A percentile compares a stretch with the other conserved stretches of the same genome.
These are phyloP conservation scores for Ustilago curta DNA, from an alignment of 1,284 basidiomycete genomes.

Conservation along the genomic window DNA sequence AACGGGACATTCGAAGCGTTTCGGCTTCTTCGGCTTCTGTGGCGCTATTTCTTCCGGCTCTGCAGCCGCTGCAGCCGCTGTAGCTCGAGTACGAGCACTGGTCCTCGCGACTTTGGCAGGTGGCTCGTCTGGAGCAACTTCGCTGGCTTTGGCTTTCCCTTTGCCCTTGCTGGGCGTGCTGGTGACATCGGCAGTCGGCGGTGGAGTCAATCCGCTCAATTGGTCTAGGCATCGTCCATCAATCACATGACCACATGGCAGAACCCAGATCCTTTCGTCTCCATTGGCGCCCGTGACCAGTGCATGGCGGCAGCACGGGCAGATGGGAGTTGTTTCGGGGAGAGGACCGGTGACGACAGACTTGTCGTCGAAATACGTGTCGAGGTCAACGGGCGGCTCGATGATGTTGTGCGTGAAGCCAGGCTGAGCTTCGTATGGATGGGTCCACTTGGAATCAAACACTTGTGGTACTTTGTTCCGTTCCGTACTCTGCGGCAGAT, in stretches of 20 bases:
- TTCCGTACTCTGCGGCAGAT: constrained; percentile 19
- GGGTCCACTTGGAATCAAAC: constrained; percentile 54
- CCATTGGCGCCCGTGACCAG: constrained; percentile 54
- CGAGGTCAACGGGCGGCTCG: constrained; percentile 65
- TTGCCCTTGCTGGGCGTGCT: constrained; percentile 17
- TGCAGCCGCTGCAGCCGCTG: not conserved
- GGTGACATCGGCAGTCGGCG: not conserved
- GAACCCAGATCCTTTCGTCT: constrained; percentile 56
- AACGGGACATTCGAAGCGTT: constrained; percentile 59
- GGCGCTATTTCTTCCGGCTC: constrained; percentile 10
- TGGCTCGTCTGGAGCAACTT: constrained; percentile 21
- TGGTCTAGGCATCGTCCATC: constrained; percentile 59
- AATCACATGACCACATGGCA: constrained; percentile 65
- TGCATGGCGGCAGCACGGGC: constrained; percentile 55
- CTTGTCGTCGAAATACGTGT: constrained; percentile 57
- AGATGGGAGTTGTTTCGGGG: constrained; percentile 63
- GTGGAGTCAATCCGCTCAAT: constrained; percentile 37
- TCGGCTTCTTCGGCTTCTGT: constrained; percentile 37
- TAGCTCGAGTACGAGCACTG: constrained; percentile 16
- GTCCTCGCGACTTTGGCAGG: constrained; percentile 21
- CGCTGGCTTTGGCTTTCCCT: constrained; percentile 40
- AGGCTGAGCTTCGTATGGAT: constrained; percentile 37
- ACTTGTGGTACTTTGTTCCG: constrained; percentile 31
- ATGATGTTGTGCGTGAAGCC: constrained; percentile 55
- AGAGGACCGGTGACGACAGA: constrained; percentile 55